phyloP scores from a whole-genome alignment of 768 basidiomycete species.

The Ramaria rubella region DNA sequence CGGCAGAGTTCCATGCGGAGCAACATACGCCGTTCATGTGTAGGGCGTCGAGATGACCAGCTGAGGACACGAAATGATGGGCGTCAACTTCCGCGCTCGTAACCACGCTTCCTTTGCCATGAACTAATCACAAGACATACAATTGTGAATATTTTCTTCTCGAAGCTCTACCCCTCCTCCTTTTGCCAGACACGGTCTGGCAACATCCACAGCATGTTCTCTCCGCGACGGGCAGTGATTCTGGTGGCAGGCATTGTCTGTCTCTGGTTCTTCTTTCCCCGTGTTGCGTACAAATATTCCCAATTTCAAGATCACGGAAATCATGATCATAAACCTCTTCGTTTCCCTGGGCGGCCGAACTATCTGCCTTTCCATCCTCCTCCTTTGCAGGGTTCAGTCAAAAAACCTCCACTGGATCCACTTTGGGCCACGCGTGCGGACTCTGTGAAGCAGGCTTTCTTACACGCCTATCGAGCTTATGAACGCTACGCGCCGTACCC shows the following conservation, averaged over 20 bases:
- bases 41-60: too few species aligned
- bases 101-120: too few species aligned
- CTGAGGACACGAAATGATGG: too few species aligned
- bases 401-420: neutral
- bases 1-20: too few species aligned
- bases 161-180: too few species aligned
- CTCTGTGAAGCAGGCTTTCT: slow-evolving; percentile 54
- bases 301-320: neutral
- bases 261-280: neutral
- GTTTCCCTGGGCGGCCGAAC: neutral
- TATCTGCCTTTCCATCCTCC: neutral
- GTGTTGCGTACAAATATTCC: neutral
- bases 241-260: neutral
- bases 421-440: slow-evolving; percentile 47
- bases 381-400: neutral
- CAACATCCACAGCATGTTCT: neutral
- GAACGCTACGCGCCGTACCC: slow-evolving; percentile 49
- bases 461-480: slow-evolving; percentile 65
- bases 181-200: neutral
- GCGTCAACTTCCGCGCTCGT: too few species aligned
- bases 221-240: neutral
- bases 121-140: too few species aligned
- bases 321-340: neutral
- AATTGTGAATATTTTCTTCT: too few species aligned
- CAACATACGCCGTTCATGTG: too few species aligned